These are phyloP conservation scores for Suillus plorans DNA, from an alignment of 768 basidiomycete species.

Conservation along the genomic window DNA sequence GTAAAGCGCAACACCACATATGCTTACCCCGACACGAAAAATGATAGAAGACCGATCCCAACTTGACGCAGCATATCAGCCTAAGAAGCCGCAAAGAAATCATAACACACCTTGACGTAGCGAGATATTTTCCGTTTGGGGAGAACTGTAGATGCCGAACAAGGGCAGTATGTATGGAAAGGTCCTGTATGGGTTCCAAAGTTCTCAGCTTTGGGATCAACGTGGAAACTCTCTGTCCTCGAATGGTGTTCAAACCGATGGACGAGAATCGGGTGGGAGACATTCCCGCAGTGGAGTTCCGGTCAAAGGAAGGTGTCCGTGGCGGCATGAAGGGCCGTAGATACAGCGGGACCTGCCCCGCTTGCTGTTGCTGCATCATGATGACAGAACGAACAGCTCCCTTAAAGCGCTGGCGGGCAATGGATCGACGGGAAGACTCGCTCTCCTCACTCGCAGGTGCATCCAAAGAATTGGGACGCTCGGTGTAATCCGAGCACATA, in stretches of 20 bases:
- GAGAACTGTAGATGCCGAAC: constrained; percentile 57
- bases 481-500: constrained; percentile 23
- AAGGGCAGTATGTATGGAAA: constrained; percentile 47
- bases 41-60: constrained; percentile 54
- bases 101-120: constrained; percentile 46
- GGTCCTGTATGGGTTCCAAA: constrained; percentile 40
- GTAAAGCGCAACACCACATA: constrained; percentile 1
- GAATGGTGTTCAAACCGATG: constrained; percentile 33
- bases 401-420: constrained; percentile 38
- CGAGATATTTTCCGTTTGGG: constrained; percentile 51
- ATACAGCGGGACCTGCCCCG: not conserved
- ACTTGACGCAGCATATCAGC: constrained; percentile 24
- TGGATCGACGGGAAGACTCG: constrained; percentile 22
- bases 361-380: constrained; percentile 32
- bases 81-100: constrained; percentile 1
- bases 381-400: constrained; percentile 48
- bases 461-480: constrained; percentile 28
- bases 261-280: constrained; percentile 34
- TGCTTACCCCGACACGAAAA: constrained; percentile 46
- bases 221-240: constrained; percentile 38
- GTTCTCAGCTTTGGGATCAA: constrained; percentile 43
- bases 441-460: constrained; percentile 27
- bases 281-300: constrained; percentile 29
- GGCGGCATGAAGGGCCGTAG: constrained; percentile 31
- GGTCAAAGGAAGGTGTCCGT: constrained; percentile 28